Conservation (phyloP, 371 early-diverging fungal species). For the Apophysomyces trapeziformis region DNA sequence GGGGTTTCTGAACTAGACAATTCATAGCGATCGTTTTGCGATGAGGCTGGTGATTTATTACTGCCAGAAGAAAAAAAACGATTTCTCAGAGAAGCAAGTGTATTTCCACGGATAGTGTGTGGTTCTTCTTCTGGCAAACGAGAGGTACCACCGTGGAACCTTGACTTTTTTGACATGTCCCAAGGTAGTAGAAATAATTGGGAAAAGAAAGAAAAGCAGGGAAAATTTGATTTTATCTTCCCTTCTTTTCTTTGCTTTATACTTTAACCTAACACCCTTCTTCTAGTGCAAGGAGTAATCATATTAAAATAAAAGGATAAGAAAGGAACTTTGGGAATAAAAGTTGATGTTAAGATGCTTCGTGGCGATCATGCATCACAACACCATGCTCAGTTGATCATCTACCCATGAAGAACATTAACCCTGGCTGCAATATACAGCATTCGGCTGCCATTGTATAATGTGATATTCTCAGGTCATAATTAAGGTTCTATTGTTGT, state of each 20-base stretch:
- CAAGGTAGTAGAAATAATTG: constrained; percentile 4
- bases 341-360: too few relatives aligned
- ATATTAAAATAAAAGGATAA: neutral
- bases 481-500: too few relatives aligned
- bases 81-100: constrained; percentile 32
- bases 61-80: constrained; percentile 26
- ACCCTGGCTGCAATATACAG: too few relatives aligned
- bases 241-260: neutral
- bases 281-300: neutral
- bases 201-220: constrained; percentile 12
- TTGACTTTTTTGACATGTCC: constrained; percentile 20
- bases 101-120: constrained; percentile 12
- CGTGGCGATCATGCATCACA: too few relatives aligned
- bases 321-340: too few relatives aligned
- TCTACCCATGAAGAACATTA: too few relatives aligned
- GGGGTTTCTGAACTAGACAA: constrained; percentile 3
- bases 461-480: too few relatives aligned
- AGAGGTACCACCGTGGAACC: constrained; percentile 15
- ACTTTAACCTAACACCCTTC: neutral
- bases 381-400: too few relatives aligned
- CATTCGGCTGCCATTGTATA: too few relatives aligned
- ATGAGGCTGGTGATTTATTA: neutral
- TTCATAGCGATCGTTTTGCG: neutral
- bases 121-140: constrained; percentile 16
- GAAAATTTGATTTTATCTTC: constrained; percentile 8